phyloP scores from a whole-genome alignment of 129 eudicot species.

The Deinandra increscens region DNA sequence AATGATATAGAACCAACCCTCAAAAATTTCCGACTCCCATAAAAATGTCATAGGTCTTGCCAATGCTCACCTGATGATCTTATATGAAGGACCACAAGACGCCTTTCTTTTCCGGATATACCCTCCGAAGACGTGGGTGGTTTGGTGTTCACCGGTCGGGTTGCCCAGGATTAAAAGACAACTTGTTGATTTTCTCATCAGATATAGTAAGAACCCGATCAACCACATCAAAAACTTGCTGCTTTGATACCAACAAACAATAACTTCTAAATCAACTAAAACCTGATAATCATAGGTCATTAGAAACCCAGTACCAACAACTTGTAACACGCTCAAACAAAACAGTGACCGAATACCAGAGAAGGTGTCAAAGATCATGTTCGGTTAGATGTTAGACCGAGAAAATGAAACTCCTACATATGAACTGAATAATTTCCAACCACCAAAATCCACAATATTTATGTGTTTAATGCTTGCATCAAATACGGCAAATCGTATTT shows the following conservation, averaged over 20 bases:
- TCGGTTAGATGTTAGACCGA: conserved; percentile 19
- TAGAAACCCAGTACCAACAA: background rate
- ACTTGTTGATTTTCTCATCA: no score
- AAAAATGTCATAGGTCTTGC: no score
- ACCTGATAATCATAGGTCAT: conserved; percentile 5
- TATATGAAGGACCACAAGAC: no score
- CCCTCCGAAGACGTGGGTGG: no score
- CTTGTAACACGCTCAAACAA: background rate
- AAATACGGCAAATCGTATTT: conserved; percentile 15
- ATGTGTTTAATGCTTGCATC: conserved; percentile 16
- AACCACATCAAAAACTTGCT: no score
- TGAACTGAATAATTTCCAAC: conserved; percentile 8
- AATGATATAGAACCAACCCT: no score
- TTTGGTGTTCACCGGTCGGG: no score
- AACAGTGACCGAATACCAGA: background rate
- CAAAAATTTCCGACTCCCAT: no score
- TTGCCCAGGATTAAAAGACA: no score
- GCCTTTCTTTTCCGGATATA: no score
- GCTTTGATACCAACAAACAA: background rate
- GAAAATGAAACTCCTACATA: conserved; percentile 10
- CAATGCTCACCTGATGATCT: no score
- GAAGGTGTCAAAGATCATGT: conserved; percentile 15
- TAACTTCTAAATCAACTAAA: background rate
- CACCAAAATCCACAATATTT: conserved; percentile 33
- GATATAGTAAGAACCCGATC: no score